A percentile compares a stretch with the other conserved stretches of the same genome.
Evolutionary conservation across 768 basidiomycete species (phyloP).

Genomic region (Boletus patriciae): DNA sequence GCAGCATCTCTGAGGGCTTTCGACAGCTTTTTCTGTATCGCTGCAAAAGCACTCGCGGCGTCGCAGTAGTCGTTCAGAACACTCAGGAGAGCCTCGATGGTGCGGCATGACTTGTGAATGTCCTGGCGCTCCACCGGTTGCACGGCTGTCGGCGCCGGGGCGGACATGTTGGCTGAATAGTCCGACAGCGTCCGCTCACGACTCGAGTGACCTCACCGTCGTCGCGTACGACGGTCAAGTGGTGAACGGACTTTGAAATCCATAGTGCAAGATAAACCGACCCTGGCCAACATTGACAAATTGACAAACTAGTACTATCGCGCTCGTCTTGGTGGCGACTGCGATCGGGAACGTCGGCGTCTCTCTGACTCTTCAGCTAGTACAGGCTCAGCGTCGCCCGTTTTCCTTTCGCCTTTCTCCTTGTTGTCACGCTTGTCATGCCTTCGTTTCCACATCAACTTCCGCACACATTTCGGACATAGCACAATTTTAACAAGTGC

Average conservation of each 20-base stretch:
- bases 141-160: constrained; percentile 3
- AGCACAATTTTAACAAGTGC: constrained; percentile 91
- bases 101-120: constrained; percentile 79
- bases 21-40: constrained; percentile 72
- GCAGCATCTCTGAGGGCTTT: constrained; percentile 71
- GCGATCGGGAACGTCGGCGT: constrained; percentile 23
- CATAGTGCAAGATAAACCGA: background rate
- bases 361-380: background rate
- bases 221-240: background rate
- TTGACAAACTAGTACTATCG: background rate
- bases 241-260: constrained; percentile 26
- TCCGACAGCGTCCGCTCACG: background rate
- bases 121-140: constrained; percentile 62
- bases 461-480: constrained; percentile 74
- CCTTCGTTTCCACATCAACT: constrained; percentile 83
- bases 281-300: too few species aligned
- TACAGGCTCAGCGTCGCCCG: too few species aligned
- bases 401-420: too few species aligned
- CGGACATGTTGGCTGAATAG: constrained; percentile 10
- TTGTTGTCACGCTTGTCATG: constrained; percentile 51
- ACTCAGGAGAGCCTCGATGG: constrained; percentile 65
- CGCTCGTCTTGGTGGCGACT: constrained; percentile 24
- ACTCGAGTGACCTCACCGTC: background rate
- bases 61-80: constrained; percentile 76
- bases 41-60: constrained; percentile 57